A percentile compares a stretch with the other conserved stretches of the same genome.
These are phyloP conservation scores for Yarrowia deformans DNA, from an alignment of 805 yeast species.

Conservation along the genomic window DNA sequence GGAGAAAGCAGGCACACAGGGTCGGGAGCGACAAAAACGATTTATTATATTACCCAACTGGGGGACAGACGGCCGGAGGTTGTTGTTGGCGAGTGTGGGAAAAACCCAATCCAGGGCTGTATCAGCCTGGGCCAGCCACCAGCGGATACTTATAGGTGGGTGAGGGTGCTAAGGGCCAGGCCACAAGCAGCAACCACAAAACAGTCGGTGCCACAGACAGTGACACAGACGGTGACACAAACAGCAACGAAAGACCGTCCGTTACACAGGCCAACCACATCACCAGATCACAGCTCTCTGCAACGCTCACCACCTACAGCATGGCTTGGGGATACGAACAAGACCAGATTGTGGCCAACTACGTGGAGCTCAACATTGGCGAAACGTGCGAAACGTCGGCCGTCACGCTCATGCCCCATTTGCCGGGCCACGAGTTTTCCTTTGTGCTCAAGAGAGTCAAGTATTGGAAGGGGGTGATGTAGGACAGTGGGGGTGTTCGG, in stretches of 20 bases:
- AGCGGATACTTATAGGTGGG: background rate
- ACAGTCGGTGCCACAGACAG: too few species aligned
- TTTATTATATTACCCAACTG: constrained; percentile 23
- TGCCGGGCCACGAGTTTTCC: constrained; percentile 24
- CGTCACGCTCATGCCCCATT: constrained; percentile 29
- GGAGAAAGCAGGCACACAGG: too few species aligned
- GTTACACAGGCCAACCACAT: too few species aligned
- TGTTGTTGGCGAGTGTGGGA: background rate
- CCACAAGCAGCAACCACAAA: too few species aligned
- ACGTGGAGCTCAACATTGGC: constrained; percentile 35
- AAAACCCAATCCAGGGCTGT: constrained; percentile 32
- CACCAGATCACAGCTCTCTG: too few species aligned
- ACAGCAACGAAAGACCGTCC: too few species aligned
- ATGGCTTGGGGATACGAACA: constrained; percentile 29
- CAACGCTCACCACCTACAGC: background rate
- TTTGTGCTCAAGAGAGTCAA: constrained; percentile 25
- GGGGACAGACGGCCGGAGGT: too few species aligned
- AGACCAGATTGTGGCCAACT: constrained; percentile 29
- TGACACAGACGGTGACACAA: too few species aligned
- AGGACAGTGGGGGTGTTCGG: too few species aligned
- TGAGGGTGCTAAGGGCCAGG: too few species aligned
- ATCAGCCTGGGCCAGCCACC: constrained; percentile 24
- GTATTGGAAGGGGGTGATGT: constrained; percentile 21
- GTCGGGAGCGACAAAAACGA: background rate
- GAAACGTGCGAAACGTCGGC: constrained; percentile 29